Evolutionary conservation across 345 rosid genomes (phyloP).

Genomic region (Atalantia buxifolia): DNA sequence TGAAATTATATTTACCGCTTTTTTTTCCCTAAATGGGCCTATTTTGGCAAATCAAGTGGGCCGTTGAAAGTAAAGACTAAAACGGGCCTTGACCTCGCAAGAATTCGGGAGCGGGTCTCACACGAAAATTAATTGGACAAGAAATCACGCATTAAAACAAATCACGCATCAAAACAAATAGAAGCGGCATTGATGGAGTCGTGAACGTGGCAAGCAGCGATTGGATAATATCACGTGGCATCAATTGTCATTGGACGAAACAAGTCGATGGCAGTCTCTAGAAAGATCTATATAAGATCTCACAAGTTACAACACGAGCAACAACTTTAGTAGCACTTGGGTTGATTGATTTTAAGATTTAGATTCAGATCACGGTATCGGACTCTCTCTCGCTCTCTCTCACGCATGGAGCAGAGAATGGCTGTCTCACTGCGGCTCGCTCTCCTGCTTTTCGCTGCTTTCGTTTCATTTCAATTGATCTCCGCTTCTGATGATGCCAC

Average conservation of each 20-base stretch:
- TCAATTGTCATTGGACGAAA: conserved; percentile 30
- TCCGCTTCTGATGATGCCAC: conserved; percentile 50
- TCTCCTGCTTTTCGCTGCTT: conserved; percentile 41
- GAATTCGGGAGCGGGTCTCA: conserved; percentile 16
- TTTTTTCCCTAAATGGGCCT: background rate
- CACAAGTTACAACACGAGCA: background rate
- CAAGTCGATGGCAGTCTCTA: conserved; percentile 17
- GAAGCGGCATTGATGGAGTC: background rate
- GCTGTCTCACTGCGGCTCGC: conserved; percentile 38
- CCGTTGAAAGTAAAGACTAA: background rate
- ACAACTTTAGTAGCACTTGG: background rate
- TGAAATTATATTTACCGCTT: no score
- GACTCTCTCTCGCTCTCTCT: no score
- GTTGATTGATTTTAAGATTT: background rate
- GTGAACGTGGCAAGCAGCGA: conserved; percentile 16
- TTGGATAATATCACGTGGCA: conserved; percentile 33
- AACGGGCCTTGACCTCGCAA: no score
- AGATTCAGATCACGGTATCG: background rate
- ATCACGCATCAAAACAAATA: background rate
- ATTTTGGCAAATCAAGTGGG: background rate
- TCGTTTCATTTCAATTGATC: conserved; percentile 43
- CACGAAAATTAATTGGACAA: background rate
- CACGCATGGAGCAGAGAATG: conserved; percentile 17
- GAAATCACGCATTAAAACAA: background rate
- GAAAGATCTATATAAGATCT: conserved; percentile 20